A percentile compares a stretch with the other conserved stretches of the same genome.
Conservation (phyloP, 1,139 yeast species). For the Zygosaccharomyces sapae region DNA sequence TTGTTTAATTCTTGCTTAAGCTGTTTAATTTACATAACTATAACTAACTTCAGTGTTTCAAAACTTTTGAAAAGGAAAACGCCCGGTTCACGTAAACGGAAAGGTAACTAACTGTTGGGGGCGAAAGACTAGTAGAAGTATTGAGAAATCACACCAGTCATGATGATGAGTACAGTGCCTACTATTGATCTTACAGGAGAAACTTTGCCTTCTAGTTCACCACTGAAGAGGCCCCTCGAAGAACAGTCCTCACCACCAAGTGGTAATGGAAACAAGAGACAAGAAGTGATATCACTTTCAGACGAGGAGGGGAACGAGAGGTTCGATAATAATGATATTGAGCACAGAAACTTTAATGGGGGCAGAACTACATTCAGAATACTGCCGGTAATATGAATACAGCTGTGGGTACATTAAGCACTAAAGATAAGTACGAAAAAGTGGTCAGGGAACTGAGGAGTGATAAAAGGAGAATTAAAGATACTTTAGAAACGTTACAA, state of each 20-base stretch:
- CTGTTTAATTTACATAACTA: background rate
- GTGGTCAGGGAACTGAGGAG: background rate
- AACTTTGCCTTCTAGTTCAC: constrained; percentile 9
- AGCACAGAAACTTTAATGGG: too few relatives aligned
- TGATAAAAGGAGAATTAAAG: constrained; percentile 9
- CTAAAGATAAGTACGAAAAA: background rate
- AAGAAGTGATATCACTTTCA: constrained; percentile 16
- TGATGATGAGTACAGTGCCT: constrained; percentile 12
- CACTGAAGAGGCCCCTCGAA: constrained; percentile 10
- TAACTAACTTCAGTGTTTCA: too few relatives aligned
- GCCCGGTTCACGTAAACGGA: background rate
- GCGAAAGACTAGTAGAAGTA: too few relatives aligned
- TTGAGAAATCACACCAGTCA: too few relatives aligned
- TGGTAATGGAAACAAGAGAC: background rate
- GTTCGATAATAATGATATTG: too few relatives aligned
- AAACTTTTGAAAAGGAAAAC: background rate
- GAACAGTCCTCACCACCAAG: constrained; percentile 2
- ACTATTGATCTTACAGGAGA: constrained; percentile 23
- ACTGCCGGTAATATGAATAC: background rate
- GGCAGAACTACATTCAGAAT: too few relatives aligned
- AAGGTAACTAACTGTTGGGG: too few relatives aligned
- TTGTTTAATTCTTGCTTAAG: background rate
- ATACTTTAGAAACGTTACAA: constrained; percentile 14
- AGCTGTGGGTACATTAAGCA: background rate
- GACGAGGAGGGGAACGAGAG: constrained; percentile 20